Conservation (phyloP, 2,329 filamentous ascomycete genomes). For the Phialemoniopsis sp. region DNA sequence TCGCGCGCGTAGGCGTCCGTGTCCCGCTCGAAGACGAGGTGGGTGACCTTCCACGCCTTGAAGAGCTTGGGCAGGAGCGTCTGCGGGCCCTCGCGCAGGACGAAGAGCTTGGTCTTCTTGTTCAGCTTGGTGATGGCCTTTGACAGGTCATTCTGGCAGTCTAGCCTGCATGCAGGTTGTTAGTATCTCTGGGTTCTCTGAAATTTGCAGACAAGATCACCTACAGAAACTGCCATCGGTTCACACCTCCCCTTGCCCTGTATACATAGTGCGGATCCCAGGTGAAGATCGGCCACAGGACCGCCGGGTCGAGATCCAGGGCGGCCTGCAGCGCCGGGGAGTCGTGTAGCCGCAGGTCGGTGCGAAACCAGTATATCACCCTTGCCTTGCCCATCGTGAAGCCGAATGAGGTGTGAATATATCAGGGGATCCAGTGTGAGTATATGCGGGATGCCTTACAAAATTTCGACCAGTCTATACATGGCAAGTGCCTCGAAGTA, state of each 20-base stretch:
- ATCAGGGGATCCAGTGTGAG: too few relatives aligned
- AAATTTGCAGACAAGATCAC: too few relatives aligned
- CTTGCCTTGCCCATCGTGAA: slow-evolving; percentile 3
- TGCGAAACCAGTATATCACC: slow-evolving; percentile 60
- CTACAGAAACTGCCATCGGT: slow-evolving; percentile 70
- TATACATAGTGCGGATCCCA: slow-evolving; percentile 73
- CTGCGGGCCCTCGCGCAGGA: slow-evolving; percentile 69
- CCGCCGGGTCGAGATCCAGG: slow-evolving; percentile 62
- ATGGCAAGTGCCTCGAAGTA: too few relatives aligned
- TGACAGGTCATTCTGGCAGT: slow-evolving; percentile 70
- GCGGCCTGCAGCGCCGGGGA: slow-evolving; percentile 71
- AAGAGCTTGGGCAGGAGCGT: slow-evolving; percentile 70
- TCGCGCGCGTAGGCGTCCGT: slow-evolving; percentile 68
- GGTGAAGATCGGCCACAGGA: slow-evolving; percentile 72
- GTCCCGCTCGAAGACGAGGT: slow-evolving; percentile 76
- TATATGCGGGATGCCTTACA: too few relatives aligned
- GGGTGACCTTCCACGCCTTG: slow-evolving; percentile 68
- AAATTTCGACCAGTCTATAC: too few relatives aligned
- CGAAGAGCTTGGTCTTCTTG: slow-evolving; percentile 63
- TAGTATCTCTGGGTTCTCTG: too few relatives aligned
- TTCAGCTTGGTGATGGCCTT: slow-evolving; percentile 65
- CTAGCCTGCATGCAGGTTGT: too few relatives aligned
- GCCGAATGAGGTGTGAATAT: too few relatives aligned
- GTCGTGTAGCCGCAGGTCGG: slow-evolving; percentile 73
- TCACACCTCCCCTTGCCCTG: slow-evolving; percentile 62